Base-by-base conservation (phyloP, 164 flowering plant genomes). In the Cinnamomum chago region DNA sequence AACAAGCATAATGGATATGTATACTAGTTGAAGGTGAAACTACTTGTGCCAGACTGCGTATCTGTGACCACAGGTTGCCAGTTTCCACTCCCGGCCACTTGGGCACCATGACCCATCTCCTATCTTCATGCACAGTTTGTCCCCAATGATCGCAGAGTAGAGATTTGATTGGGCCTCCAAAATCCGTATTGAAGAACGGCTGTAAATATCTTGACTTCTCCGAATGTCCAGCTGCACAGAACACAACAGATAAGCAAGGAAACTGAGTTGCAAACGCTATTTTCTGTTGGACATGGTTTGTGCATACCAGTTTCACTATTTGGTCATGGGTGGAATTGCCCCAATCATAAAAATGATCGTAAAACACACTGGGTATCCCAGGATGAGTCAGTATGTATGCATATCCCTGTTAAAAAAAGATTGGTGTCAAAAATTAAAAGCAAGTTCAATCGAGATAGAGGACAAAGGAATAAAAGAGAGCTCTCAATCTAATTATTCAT, bases 31-130 rank as follows among this genome's bases (percentile, higher is more conserved):
- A 25, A 51, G 22, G 52, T 40, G 50, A 51, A 33, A 30, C 75
- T 79, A 82, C 82, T 92, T 94, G 58, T 85, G 77, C 97, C 98
- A 94, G 33, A 94, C 93, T 18, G 97, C 98, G 62, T 92, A 94
- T 79, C 87, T 73, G 67, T 90, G 87, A 24, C 98, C 98, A 68
- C 83, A 80, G 50, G 94, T 87, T 27, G 95, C 92, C 11, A 94
- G 79, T 4, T 79, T 86, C 98, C 98, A 94, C 75, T 94, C 97
- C 78, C 77, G 83, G 20, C 93, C 97, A 5, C 87, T 60, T 28
- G 98, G 98, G 75, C 92, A 87, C 98, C 98, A 94, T 28, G 92
- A 86, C 33, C 89, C 94, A 62, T 89, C 93, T n/a, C 98, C 97
- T 20, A 94, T 85, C 80, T 94, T 94, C 97, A 92, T 86, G 84